Evolutionary conservation across 169 alveolate species (phyloP), one percentile per base, ranked within the genome.

Genomic region (Ichthyophthirius multifiliis): DNA sequence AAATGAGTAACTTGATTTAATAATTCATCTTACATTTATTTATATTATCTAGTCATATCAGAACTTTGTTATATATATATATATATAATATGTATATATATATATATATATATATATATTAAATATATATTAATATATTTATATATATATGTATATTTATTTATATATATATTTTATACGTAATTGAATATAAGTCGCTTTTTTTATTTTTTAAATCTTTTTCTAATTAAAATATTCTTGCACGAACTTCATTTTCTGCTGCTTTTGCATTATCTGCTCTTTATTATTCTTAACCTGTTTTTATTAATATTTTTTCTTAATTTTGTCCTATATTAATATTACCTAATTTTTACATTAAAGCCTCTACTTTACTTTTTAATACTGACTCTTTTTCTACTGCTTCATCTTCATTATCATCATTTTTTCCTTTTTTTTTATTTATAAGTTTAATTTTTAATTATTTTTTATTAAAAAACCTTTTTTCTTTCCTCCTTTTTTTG

Each of bases 21-120:
- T 39, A 86, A 65, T 48, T 88, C 94, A 31, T 86, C 92, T 27
- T 84, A 71, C 92, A 86, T 89, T 37, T 90, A 80, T 80, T 89
- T 86, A 65, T 85, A 92, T 75, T 89, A 47, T 37, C 94, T 45
- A 9, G 94, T 87, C 94, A 92, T 89, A 39, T 89, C 94, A 34
- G 83, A 87, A 31, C 87, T 83, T 3, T 55, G 41, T 30, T 10
- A n/a, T n/a, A 32, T 18, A 13, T 64, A 30, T 32, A 64, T 3
- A 32, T 13, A 34, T 30, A 34, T 2, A 32, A 30, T 32, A 64
- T 32, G 7, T 30, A 64, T 32, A 20, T 0, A 0, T 15, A 6
- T 4, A 13, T 35, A 5, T 4, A 12, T 30, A 32, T 2, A 32
- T 32, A 32, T 30, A 34, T 30, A 15, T 12, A 9, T 5, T 15